Evolutionary conservation across 208 protist genomes (phyloP).

Genomic region (Acanthamoeba triangularis): DNA sequence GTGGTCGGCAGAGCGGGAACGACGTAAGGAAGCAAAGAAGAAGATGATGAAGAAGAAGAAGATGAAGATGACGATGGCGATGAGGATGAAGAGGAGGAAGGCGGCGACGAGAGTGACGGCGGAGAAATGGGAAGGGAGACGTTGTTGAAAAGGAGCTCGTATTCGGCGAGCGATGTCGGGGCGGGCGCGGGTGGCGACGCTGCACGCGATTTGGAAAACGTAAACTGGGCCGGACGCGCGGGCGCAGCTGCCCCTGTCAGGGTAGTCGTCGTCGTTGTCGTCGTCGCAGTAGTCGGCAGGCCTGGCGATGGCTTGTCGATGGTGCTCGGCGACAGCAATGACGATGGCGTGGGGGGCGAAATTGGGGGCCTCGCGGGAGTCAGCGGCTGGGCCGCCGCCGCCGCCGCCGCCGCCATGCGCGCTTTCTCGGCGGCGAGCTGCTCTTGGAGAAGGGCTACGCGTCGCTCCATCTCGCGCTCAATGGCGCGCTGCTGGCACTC

Average conservation of each 20-base stretch:
- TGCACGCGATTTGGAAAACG: neutral
- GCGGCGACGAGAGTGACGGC: neutral
- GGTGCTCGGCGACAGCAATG: neutral
- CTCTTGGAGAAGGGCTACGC: neutral
- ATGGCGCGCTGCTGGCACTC: neutral
- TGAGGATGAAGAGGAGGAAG: neutral
- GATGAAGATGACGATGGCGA: too few relatives aligned
- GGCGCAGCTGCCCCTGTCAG: too few relatives aligned
- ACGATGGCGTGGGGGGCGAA: neutral
- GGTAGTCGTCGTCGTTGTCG: too few relatives aligned
- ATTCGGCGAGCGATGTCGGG: neutral
- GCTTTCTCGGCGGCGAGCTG: constrained; percentile 25
- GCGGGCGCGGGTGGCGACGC: neutral
- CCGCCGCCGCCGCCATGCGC: neutral
- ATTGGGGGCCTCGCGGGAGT: too few relatives aligned
- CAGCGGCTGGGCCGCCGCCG: too few relatives aligned
- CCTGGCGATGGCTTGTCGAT: neutral
- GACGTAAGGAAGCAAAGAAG: too few relatives aligned
- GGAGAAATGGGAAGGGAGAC: neutral
- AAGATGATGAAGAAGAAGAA: too few relatives aligned
- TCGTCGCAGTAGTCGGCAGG: too few relatives aligned
- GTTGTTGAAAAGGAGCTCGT: constrained; percentile 14
- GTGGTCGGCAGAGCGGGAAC: too few relatives aligned
- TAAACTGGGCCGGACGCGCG: neutral
- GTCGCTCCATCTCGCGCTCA: constrained; percentile 17